A percentile compares a stretch with the other conserved stretches of the same genome.
Conservation (phyloP, 805 yeast species). For the Dipodascus albidus region DNA sequence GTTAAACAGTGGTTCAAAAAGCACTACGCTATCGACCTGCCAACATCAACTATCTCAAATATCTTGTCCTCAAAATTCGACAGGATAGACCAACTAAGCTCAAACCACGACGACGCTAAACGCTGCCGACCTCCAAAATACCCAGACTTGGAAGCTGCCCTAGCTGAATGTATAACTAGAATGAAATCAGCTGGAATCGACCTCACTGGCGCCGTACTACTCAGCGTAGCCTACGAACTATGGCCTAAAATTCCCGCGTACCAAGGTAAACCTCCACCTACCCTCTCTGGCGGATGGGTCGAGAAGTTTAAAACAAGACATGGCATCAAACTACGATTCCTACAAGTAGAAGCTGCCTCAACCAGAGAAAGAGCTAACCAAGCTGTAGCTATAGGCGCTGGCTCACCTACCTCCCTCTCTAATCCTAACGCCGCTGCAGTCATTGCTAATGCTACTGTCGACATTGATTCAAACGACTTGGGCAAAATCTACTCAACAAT, state of each 20-base stretch:
- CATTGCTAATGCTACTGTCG: neutral
- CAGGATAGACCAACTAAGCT: neutral
- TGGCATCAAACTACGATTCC: neutral
- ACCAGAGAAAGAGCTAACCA: neutral
- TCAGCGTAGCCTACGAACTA: neutral
- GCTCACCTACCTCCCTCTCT: neutral
- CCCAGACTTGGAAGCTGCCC: neutral
- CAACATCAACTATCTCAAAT: neutral
- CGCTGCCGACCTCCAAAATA: neutral
- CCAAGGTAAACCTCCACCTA: neutral
- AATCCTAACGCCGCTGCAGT: neutral
- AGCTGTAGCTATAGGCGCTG: neutral
- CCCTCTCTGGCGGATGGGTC: slow-evolving; percentile 1
- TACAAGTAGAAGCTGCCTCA: slow-evolving; percentile 1
- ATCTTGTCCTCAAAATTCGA: neutral
- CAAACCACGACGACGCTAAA: neutral
- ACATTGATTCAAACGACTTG: neutral
- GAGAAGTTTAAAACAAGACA: neutral
- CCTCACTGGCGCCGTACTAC: neutral
- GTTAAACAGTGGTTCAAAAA: neutral
- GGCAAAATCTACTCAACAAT: neutral
- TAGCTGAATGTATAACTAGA: neutral
- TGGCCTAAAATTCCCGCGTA: neutral
- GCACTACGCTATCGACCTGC: neutral
- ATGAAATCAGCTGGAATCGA: slow-evolving; percentile 1